phyloP scores from a whole-genome alignment of 2,329 filamentous ascomycete genomes.

The Elsinoe batatas region DNA sequence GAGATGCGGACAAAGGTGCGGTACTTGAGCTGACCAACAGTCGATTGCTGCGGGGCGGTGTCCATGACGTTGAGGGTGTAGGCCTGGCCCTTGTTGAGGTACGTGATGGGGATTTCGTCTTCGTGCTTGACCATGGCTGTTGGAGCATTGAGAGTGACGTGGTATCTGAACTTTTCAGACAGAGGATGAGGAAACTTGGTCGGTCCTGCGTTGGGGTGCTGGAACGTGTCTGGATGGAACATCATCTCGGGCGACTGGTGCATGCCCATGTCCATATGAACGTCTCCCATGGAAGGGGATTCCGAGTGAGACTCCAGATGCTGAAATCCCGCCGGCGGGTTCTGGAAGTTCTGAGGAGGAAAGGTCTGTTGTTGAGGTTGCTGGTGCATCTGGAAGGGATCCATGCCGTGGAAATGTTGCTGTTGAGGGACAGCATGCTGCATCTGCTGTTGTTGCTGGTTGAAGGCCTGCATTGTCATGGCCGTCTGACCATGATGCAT shows the following conservation, averaged over 20 bases:
- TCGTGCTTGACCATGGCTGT: constrained; percentile 90
- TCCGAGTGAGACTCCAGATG: constrained; percentile 59
- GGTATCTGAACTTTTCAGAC: constrained; percentile 65
- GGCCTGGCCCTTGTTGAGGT: constrained; percentile 93
- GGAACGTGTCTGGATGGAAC: constrained; percentile 42
- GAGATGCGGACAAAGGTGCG: constrained; percentile 90
- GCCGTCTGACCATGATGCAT: constrained; percentile 50
- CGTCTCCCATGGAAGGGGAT: constrained; percentile 53
- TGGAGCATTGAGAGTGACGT: constrained; percentile 81
- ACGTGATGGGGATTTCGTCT: constrained; percentile 92
- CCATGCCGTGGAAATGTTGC: constrained; percentile 50
- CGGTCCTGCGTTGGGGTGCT: constrained; percentile 36
- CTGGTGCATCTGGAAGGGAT: constrained; percentile 56
- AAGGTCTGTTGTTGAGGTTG: constrained; percentile 42
- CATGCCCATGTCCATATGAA: constrained; percentile 48
- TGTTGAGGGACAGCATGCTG: constrained; percentile 23
- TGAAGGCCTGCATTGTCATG: constrained; percentile 58
- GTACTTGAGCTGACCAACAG: constrained; percentile 58
- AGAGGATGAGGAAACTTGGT: constrained; percentile 29
- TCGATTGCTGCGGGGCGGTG: constrained; percentile 53
- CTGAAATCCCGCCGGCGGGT: constrained; percentile 74
- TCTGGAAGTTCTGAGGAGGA: constrained; percentile 69
- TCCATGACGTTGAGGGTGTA: constrained; percentile 82
- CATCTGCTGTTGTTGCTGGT: constrained; percentile 50
- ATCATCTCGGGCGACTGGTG: constrained; percentile 51